phyloP scores from a whole-genome alignment of 1,284 basidiomycete genomes.

The Ganoderma resinaceum region DNA sequence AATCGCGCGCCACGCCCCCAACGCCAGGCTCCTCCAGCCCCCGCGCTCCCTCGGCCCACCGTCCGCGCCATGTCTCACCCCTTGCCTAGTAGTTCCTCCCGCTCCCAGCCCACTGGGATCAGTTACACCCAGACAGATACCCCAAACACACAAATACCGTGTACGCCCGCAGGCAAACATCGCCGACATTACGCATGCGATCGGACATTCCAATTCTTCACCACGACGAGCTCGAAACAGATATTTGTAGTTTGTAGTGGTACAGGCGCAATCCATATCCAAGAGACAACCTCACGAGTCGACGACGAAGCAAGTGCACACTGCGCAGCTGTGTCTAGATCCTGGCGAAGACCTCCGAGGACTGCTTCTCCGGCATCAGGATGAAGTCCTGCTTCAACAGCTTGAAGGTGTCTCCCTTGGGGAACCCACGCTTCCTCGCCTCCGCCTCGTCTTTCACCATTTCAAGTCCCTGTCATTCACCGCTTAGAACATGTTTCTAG shows the following conservation, averaged over 20 bases:
- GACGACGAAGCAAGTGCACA: slow-evolving; percentile 25
- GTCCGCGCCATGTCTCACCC: background rate
- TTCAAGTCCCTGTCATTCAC: slow-evolving; percentile 49
- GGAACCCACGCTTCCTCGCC: slow-evolving; percentile 67
- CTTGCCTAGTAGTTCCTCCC: too few species aligned
- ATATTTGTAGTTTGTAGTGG: background rate
- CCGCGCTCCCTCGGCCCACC: slow-evolving; percentile 20
- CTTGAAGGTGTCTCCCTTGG: slow-evolving; percentile 63
- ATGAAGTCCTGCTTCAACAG: slow-evolving; percentile 68
- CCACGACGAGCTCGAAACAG: background rate
- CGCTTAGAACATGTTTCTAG: background rate
- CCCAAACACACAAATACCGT: slow-evolving; percentile 21
- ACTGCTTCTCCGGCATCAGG: slow-evolving; percentile 62
- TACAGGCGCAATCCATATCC: background rate
- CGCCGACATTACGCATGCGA: background rate
- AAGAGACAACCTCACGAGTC: background rate
- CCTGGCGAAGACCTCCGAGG: slow-evolving; percentile 41
- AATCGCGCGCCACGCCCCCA: slow-evolving; percentile 12
- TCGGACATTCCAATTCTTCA: background rate
- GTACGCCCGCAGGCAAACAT: slow-evolving; percentile 25
- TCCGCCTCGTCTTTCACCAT: slow-evolving; percentile 59
- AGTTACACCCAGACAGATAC: background rate
- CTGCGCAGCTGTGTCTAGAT: slow-evolving; percentile 37
- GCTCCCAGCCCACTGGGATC: background rate
- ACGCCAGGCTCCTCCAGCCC: slow-evolving; percentile 5